Evolutionary conservation across 75 land plant species (phyloP).

Genomic region (Pinus albicaulis): DNA sequence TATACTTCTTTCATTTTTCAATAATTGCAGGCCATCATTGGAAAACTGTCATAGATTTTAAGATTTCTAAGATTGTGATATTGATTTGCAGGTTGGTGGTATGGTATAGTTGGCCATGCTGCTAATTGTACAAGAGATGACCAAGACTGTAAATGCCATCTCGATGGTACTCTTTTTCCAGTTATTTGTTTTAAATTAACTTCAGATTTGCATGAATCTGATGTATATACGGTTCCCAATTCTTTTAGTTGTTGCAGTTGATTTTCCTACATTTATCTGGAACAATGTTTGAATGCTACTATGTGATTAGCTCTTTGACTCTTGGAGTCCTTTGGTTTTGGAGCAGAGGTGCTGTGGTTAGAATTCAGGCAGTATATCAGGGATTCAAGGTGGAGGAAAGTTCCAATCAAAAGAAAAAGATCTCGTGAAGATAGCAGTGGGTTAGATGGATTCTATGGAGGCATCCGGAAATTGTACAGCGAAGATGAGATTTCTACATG

Average conservation of each 20-base stretch:
- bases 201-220: not conserved
- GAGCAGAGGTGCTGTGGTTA: slow-evolving; percentile 8
- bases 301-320: not conserved
- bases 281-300: not conserved
- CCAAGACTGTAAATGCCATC: slow-evolving; percentile 10
- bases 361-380: slow-evolving; percentile 10
- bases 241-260: not conserved
- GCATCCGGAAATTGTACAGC: slow-evolving; percentile 29
- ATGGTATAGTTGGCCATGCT: slow-evolving; percentile 14
- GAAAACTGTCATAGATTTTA: not conserved
- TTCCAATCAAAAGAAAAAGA: slow-evolving; percentile 16
- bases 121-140: slow-evolving; percentile 8
- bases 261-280: not conserved
- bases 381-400: slow-evolving; percentile 12
- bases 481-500: slow-evolving; percentile 39
- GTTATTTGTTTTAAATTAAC: not conserved
- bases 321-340: not conserved
- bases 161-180: slow-evolving; percentile 9
- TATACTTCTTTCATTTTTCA: not conserved
- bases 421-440: slow-evolving; percentile 29
- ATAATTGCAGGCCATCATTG: not conserved
- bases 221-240: not conserved
- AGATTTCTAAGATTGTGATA: not conserved
- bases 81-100: slow-evolving; percentile 23
- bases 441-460: slow-evolving; percentile 36